These are phyloP conservation scores for Annulohypoxylon moriforme DNA, from an alignment of 495 filamentous ascomycete genomes.

Conservation along the genomic window DNA sequence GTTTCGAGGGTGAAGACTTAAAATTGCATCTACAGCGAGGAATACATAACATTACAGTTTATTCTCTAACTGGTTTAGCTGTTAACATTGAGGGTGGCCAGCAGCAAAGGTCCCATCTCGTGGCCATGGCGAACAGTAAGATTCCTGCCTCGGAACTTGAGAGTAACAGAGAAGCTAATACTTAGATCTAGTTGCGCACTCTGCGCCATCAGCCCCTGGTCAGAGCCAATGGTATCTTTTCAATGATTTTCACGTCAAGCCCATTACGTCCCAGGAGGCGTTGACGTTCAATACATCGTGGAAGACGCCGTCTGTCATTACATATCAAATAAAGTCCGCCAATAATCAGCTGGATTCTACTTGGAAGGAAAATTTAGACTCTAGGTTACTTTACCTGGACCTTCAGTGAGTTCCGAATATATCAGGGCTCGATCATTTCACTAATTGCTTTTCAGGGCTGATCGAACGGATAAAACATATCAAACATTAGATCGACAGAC, in stretches of 20 bases:
- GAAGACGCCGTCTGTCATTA: conserved; percentile 89
- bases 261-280: conserved; percentile 81
- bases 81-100: conserved; percentile 86
- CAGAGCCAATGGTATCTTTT: conserved; percentile 89
- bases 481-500: conserved; percentile 67
- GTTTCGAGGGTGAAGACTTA: conserved; percentile 88
- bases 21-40: conserved; percentile 72
- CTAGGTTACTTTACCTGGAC: conserved; percentile 82
- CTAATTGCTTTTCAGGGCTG: conserved; percentile 45
- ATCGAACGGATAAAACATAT: conserved; percentile 62
- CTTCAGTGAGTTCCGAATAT: conserved; percentile 63
- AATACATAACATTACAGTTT: conserved; percentile 78
- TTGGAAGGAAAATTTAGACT: conserved; percentile 88
- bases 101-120: conserved; percentile 87
- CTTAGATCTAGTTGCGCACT: conserved; percentile 70
- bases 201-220: conserved; percentile 62
- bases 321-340: conserved; percentile 81
- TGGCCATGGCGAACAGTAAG: conserved; percentile 85
- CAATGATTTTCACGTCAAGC: conserved; percentile 93
- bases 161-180: conserved; percentile 10
- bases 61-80: conserved; percentile 91
- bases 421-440: background rate
- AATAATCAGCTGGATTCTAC: conserved; percentile 81
- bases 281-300: conserved; percentile 86
- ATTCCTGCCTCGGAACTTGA: background rate